A percentile compares a stretch with the other conserved stretches of the same genome.
phyloP scores from a whole-genome alignment of 371 early-diverging fungal species.

The Mortierella sp. region DNA sequence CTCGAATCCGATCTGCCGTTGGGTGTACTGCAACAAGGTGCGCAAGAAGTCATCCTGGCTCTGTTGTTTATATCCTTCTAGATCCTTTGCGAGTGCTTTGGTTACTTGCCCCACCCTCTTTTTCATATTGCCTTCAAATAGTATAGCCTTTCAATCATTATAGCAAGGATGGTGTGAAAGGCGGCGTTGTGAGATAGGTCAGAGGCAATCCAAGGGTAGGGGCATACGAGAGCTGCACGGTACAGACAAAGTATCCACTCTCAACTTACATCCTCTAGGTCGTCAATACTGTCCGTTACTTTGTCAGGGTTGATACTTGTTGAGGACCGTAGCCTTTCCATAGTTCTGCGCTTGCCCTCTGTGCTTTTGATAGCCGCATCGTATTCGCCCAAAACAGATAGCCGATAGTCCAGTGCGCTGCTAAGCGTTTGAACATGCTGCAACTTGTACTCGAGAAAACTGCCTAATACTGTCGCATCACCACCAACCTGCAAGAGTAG shows the following conservation, averaged over 20 bases:
- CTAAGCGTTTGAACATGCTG: constrained; percentile 50
- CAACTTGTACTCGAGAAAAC: constrained; percentile 49
- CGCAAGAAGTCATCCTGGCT: constrained; percentile 44
- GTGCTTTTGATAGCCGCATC: constrained; percentile 45
- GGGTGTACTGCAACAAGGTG: constrained; percentile 40
- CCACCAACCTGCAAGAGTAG: constrained; percentile 34
- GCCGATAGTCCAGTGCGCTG: constrained; percentile 41
- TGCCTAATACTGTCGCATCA: constrained; percentile 46
- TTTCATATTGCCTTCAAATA: constrained; percentile 53
- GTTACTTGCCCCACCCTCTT: constrained; percentile 43
- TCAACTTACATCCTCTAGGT: constrained; percentile 49
- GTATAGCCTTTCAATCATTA: constrained; percentile 12
- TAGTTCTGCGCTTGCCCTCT: constrained; percentile 47
- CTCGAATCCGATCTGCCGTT: constrained; percentile 49
- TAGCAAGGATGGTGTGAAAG: background rate
- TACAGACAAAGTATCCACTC: background rate
- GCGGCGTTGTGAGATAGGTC: too few relatives aligned
- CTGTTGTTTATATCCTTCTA: constrained; percentile 40
- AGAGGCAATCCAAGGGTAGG: too few relatives aligned
- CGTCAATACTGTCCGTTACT: constrained; percentile 54
- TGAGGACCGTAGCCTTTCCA: constrained; percentile 49
- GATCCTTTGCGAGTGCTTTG: constrained; percentile 32
- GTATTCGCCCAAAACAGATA: constrained; percentile 45
- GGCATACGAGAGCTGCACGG: too few relatives aligned
- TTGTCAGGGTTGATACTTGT: constrained; percentile 51